These are phyloP conservation scores for Ceratobasidium sp. DNA, from an alignment of 1,284 basidiomycete genomes.

Conservation along the genomic window DNA sequence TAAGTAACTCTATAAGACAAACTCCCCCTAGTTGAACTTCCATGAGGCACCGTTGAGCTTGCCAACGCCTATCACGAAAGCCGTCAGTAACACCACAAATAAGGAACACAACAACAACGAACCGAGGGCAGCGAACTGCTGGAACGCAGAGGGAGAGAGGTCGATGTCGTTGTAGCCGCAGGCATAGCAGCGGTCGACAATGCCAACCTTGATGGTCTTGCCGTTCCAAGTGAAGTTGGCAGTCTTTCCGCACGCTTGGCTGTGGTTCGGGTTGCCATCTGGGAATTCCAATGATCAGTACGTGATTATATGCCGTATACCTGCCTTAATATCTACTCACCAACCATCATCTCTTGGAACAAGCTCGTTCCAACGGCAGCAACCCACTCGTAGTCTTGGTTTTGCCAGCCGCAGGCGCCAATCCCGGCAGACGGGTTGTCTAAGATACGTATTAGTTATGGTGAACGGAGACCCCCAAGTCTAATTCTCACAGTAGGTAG, in stretches of 20 bases:
- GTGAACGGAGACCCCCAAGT: too few species aligned
- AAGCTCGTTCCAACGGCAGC: neutral
- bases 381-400: too few species aligned
- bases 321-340: neutral
- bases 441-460: too few species aligned
- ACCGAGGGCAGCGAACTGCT: slow-evolving; percentile 33
- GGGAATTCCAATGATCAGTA: neutral
- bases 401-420: too few species aligned
- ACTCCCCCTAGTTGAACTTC: slow-evolving; percentile 13
- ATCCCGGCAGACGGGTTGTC: too few species aligned
- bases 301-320: neutral
- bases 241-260: too few species aligned
- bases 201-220: slow-evolving; percentile 14
- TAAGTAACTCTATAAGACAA: too few species aligned
- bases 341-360: slow-evolving; percentile 19
- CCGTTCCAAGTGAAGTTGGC: slow-evolving; percentile 16
- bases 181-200: slow-evolving; percentile 34
- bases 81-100: neutral
- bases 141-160: slow-evolving; percentile 21
- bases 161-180: too few species aligned
- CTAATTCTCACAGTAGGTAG: too few species aligned
- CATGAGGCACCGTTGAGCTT: slow-evolving; percentile 27
- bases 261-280: slow-evolving; percentile 9
- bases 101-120: neutral
- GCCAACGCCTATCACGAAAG: neutral